Percentiles rank a stretch among this genome's conserved stretches.
Conservation (phyloP, 169 alveolate species). For the Plasmodium vinckei region DNA sequence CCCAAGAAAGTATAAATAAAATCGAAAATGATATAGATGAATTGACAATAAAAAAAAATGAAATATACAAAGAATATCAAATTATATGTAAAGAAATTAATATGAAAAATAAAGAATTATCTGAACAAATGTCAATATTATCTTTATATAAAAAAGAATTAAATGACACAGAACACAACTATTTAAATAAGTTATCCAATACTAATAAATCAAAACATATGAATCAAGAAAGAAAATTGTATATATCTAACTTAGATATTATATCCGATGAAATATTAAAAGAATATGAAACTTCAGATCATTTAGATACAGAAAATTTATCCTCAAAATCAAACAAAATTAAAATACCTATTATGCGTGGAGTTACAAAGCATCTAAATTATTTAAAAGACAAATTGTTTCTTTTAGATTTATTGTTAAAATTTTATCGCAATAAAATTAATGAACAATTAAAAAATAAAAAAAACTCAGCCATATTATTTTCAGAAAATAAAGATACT, state of each 20-base stretch:
- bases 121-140: slow-evolving; percentile 14
- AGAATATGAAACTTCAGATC: slow-evolving; percentile 31
- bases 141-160: slow-evolving; percentile 37
- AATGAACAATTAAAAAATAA: not conserved
- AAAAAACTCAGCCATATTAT: not conserved
- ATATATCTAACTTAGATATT: slow-evolving; percentile 31
- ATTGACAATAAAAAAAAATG: slow-evolving; percentile 29
- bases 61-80: slow-evolving; percentile 47
- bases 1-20: slow-evolving; percentile 40
- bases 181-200: slow-evolving; percentile 60
- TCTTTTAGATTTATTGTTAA: slow-evolving; percentile 27
- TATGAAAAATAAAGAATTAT: slow-evolving; percentile 26
- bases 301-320: slow-evolving; percentile 40
- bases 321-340: slow-evolving; percentile 24
- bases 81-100: slow-evolving; percentile 45
- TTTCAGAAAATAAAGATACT: not conserved
- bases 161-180: slow-evolving; percentile 40
- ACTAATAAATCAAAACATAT: slow-evolving; percentile 69
- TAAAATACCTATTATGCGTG: slow-evolving; percentile 35
- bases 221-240: slow-evolving; percentile 73
- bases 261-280: slow-evolving; percentile 61
- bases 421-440: slow-evolving; percentile 32
- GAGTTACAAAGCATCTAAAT: slow-evolving; percentile 24
- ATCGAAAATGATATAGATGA: slow-evolving; percentile 23
- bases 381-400: slow-evolving; percentile 47